Evolutionary conservation across 768 basidiomycete species (phyloP).

Genomic region (Rhodotorula babjevae): DNA sequence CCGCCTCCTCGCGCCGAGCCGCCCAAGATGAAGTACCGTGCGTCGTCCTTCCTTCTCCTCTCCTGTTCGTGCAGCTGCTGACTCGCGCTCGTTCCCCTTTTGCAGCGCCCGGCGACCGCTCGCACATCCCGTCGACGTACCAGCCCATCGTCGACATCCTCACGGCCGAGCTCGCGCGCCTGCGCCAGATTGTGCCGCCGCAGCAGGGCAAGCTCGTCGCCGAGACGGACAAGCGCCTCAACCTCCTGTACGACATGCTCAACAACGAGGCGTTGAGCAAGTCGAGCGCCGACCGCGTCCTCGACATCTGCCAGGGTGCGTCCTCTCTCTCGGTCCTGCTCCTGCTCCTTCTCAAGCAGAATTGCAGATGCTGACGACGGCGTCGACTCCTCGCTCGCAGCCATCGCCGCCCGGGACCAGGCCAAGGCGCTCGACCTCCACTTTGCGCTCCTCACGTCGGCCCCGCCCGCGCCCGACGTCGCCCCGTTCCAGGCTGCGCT

Average conservation of each 20-base stretch:
- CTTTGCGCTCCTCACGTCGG: constrained; percentile 73
- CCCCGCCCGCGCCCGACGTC: constrained; percentile 80
- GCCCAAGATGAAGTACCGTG: constrained; percentile 57
- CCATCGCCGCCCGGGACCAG: constrained; percentile 74
- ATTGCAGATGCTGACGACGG: too few relatives aligned
- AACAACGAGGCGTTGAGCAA: constrained; percentile 75
- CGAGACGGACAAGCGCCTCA: constrained; percentile 80
- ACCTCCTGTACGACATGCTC: constrained; percentile 79
- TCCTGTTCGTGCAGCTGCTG: constrained; percentile 2
- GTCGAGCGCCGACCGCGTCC: constrained; percentile 64
- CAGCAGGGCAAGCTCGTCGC: constrained; percentile 78
- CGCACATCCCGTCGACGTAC: constrained; percentile 74
- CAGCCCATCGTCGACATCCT: constrained; percentile 65
- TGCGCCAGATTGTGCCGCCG: constrained; percentile 58
- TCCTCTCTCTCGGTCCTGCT: background rate
- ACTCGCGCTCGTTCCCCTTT: constrained; percentile 13
- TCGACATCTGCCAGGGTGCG: constrained; percentile 68
- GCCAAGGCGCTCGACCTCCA: constrained; percentile 74
- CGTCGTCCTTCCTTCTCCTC: constrained; percentile 38
- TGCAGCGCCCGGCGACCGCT: constrained; percentile 79
- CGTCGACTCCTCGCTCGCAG: constrained; percentile 53
- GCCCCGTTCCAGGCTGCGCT: constrained; percentile 81
- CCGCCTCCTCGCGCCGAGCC: background rate
- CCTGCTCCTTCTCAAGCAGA: too few relatives aligned
- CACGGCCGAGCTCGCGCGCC: constrained; percentile 57